phyloP scores from a whole-genome alignment of 176 grass and related monocot species.

The Oryza rufipogon region DNA sequence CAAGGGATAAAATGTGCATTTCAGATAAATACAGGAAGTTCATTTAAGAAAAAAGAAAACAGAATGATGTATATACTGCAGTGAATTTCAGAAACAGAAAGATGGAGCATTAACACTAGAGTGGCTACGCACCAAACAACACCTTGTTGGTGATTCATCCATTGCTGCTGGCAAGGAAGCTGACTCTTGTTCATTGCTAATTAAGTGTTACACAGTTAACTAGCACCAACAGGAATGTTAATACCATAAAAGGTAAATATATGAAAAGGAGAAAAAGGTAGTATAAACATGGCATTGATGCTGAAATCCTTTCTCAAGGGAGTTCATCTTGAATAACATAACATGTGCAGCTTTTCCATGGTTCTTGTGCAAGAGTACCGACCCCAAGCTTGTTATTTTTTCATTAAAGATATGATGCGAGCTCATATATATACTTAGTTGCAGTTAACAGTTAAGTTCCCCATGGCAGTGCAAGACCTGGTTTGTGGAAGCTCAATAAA shows the following conservation, averaged over 20 bases:
- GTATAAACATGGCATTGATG: constrained; percentile 22
- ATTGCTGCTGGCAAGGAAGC: constrained; percentile 42
- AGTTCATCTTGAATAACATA: constrained; percentile 17
- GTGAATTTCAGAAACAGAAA: constrained; percentile 43
- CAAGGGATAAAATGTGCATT: constrained; percentile 21
- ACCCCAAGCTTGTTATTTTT: not conserved
- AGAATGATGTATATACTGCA: constrained; percentile 2
- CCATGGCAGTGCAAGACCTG: not conserved
- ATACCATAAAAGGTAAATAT: constrained; percentile 34
- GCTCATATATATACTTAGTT: not conserved
- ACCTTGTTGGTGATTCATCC: constrained; percentile 40
- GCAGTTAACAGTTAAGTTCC: not conserved
- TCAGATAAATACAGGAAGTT: not conserved
- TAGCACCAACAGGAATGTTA: constrained; percentile 47
- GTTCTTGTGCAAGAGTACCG: constrained; percentile 28
- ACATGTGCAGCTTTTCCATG: constrained; percentile 25
- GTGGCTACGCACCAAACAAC: constrained; percentile 48
- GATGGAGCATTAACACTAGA: constrained; percentile 44
- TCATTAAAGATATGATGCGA: constrained; percentile 15
- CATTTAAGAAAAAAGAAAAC: constrained; percentile 1
- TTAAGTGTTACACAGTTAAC: constrained; percentile 38
- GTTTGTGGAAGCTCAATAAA: not conserved
- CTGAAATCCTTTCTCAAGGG: constrained; percentile 21
- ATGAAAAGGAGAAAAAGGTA: constrained; percentile 1
- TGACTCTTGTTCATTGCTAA: constrained; percentile 41